Percentiles rank a stretch among this genome's conserved stretches.
These are phyloP conservation scores for Wickerhamomyces hampshirensis DNA, from an alignment of 805 yeast species.

Conservation along the genomic window DNA sequence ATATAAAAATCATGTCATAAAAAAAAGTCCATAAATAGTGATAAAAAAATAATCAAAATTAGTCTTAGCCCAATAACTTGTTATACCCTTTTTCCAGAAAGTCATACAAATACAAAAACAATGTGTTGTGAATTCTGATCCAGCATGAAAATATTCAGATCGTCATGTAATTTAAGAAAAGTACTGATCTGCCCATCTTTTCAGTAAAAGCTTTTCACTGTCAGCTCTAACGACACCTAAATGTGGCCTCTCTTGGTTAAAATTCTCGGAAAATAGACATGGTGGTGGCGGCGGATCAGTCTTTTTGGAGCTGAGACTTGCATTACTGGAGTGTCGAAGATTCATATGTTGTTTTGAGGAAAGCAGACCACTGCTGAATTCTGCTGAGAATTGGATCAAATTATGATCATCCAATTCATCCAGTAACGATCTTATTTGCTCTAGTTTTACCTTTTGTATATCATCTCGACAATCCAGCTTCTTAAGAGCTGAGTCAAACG, in stretches of 20 bases:
- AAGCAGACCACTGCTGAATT: slow-evolving; percentile 5
- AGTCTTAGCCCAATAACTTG: no score
- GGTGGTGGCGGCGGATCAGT: not conserved
- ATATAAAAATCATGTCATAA: no score
- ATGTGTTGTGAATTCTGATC: no score
- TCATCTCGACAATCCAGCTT: slow-evolving; percentile 9
- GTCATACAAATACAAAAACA: no score
- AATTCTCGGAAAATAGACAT: not conserved
- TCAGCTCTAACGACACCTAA: slow-evolving; percentile 17
- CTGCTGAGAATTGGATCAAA: slow-evolving; percentile 5
- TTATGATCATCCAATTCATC: slow-evolving; percentile 15
- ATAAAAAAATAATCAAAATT: no score
- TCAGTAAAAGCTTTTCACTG: slow-evolving; percentile 39
- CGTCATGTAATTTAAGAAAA: slow-evolving; percentile 16
- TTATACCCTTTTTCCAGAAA: no score
- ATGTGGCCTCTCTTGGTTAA: not conserved
- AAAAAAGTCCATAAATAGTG: no score
- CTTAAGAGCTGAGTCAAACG: slow-evolving; percentile 7
- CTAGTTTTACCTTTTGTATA: slow-evolving; percentile 12
- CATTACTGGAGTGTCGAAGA: not conserved
- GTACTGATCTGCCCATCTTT: slow-evolving; percentile 43
- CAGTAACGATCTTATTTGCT: slow-evolving; percentile 12
- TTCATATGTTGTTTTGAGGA: no score
- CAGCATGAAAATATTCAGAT: no score
- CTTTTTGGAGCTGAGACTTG: not conserved